Evolutionary conservation across 345 rosid genomes (phyloP).

Genomic region (Arabis alpina): DNA sequence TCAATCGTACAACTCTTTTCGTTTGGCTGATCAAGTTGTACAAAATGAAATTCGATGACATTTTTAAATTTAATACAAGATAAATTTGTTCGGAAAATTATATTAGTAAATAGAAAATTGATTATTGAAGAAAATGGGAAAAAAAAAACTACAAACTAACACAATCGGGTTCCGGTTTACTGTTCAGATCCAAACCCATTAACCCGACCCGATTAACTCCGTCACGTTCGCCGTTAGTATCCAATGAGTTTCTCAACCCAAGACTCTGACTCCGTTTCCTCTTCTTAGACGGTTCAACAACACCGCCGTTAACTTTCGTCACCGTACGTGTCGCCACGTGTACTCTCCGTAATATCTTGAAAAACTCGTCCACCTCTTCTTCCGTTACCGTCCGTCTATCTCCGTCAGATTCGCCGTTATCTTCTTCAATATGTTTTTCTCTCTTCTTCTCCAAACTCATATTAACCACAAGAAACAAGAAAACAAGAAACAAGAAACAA

Average conservation of each 20-base stretch:
- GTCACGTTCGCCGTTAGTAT: constrained; percentile 33
- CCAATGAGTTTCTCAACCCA: neutral
- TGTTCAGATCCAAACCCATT: constrained; percentile 38
- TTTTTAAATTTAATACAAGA: neutral
- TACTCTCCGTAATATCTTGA: constrained; percentile 44
- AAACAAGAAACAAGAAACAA: neutral
- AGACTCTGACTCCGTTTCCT: constrained; percentile 43
- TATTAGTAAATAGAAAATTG: neutral
- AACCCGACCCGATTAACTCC: constrained; percentile 39
- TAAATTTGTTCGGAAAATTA: neutral
- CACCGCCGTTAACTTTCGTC: constrained; percentile 33
- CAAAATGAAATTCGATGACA: neutral
- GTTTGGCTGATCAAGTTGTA: neutral
- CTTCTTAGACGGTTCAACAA: constrained; percentile 35
- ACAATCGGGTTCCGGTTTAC: constrained; percentile 41
- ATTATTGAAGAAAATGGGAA: neutral
- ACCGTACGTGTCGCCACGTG: constrained; percentile 40
- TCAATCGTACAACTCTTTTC: neutral
- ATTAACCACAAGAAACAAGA: constrained; percentile 6
- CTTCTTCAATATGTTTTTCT: constrained; percentile 19
- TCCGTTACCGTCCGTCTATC: constrained; percentile 43
- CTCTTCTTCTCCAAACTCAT: constrained; percentile 27
- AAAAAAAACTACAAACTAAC: constrained; percentile 22
- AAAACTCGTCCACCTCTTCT: constrained; percentile 47
- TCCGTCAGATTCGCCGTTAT: constrained; percentile 15